Evolutionary conservation across 2,329 filamentous ascomycete genomes (phyloP), one percentile per base, ranked within the genome.

Genomic region (Penicillium sp.): DNA sequence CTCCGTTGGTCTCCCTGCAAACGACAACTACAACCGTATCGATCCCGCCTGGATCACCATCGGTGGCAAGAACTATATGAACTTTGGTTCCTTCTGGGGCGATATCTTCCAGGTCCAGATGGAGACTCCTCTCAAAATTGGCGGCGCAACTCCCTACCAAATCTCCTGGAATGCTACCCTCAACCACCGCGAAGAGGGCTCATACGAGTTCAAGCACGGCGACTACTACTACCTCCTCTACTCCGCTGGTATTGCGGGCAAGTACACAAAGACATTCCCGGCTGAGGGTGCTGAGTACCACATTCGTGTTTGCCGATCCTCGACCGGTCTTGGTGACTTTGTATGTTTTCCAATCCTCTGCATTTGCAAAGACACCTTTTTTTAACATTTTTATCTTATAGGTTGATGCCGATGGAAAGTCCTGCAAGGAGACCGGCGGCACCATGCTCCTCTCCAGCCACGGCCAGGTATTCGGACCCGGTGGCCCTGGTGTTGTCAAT

Each of bases 31-130:
- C 73, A 87, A 86, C 64, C 80, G 82, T 50, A 86, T 91, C 65
- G 88, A 87, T 65, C 73, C 79, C 10, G 83, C 82, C 63, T 74
- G 86, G 38, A 71, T 85, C 60, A 65, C 72, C 29, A 76, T 75
- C 11, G 73, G 71, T 52, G 67, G 61, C 40, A 67, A 62, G 10
- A 79, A 79, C 62, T 78, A 79, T 57, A 72, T 87, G 62, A 84
- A 79, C 59, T 90, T 88, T 59, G 88, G 87, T 47, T 87, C 84
- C n/a, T 90, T 88, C 79, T 91, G 87, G 86, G 71, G 76, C 10
- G 82, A 86, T 66, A 79, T 90, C 56, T 87, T 82, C 76, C 83
- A 85, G 68, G 82, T 85, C 2, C 67, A 75, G 41, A 78, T 89
- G 60, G 59, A 60, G 16, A 53, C 65, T 45, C 61, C 68, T 10